Base-by-base conservation (phyloP, 306 rosid genomes). In the Begonia peltatifolia region DNA sequence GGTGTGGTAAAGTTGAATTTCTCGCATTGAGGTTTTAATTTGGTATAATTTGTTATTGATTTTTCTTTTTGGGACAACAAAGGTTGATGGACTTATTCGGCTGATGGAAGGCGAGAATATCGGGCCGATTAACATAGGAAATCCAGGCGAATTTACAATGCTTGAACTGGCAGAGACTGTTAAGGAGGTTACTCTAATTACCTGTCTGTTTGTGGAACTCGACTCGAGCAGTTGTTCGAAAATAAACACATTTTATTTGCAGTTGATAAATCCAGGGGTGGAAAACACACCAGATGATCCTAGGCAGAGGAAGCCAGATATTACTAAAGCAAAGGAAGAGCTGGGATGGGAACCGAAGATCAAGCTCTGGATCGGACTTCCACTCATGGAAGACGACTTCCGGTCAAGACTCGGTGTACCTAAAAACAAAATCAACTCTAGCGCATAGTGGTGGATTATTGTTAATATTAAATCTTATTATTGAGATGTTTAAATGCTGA, bases 61-160 rank as follows among this genome's bases (percentile, higher is more conserved):
- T 15, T 9, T 11, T 60, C 6, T 3, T 60, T 12, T 38, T 12
- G 6, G 1, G 6, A 25, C 4, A 25, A 3, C 35, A 5, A 68
- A 81, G 89, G 89, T 77, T 23, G 78, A 74, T 55, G 89, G 82
- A 56, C 84, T 81, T 41, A 75, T 81, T 63, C 82, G 72, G 56
- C 84, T 81, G 36, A 81, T 81, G 89, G 76, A 47, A 62, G 84
- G 84, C 50, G 63, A 76, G 1, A 30, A 67, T 76, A 81, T 79
- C 4, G 89, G 89, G 10, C 89, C 89, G 57, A 78, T 81, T 73
- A 81, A 81, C 62, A 63, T 81, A 41, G 89, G 89, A 58, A 81
- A 81, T 69, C 89, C 89, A 54, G 97, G 95, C 70, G 95, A 90
- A 80, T 90, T 90, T 66, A 90, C 97, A 60, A 79, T 90, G 94